A percentile compares a stretch with the other conserved stretches of the same genome.
phyloP scores from a whole-genome alignment of 1,284 basidiomycete species.

The Leccinum griseonigrum region DNA sequence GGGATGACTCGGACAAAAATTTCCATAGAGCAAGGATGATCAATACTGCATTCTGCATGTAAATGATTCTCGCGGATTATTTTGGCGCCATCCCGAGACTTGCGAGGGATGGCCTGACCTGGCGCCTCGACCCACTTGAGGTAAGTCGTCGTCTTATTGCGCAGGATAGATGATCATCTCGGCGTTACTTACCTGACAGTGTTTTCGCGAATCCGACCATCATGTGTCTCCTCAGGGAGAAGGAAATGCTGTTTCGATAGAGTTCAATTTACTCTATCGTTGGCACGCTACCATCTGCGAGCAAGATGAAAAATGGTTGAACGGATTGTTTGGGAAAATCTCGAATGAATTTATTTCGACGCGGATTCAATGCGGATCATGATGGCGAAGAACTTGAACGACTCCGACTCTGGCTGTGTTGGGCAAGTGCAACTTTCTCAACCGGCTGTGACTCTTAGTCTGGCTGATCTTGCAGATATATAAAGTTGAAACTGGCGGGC shows the following conservation, averaged over 20 bases:
- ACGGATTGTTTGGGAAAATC: slow-evolving; percentile 43
- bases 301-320: slow-evolving; percentile 61
- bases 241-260: slow-evolving; percentile 71
- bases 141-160: slow-evolving; percentile 26
- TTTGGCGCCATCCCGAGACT: slow-evolving; percentile 59
- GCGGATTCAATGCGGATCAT: too few species aligned
- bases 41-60: slow-evolving; percentile 74
- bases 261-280: slow-evolving; percentile 72
- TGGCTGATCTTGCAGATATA: too few species aligned
- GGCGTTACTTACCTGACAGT: slow-evolving; percentile 6
- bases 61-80: slow-evolving; percentile 66
- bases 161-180: neutral
- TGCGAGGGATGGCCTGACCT: slow-evolving; percentile 42
- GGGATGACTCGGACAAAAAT: slow-evolving; percentile 75
- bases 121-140: slow-evolving; percentile 48
- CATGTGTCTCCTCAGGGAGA: slow-evolving; percentile 50
- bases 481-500: too few species aligned
- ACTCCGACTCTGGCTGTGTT: too few species aligned
- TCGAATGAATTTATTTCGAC: too few species aligned
- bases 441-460: too few species aligned
- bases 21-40: slow-evolving; percentile 75
- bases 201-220: slow-evolving; percentile 26
- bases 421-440: too few species aligned
- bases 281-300: slow-evolving; percentile 73
- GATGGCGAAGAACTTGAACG: slow-evolving; percentile 38